Evolutionary conservation across 805 yeast species (phyloP), one percentile per base, ranked within the genome.

Genomic region (Brettanomyces sp.): DNA sequence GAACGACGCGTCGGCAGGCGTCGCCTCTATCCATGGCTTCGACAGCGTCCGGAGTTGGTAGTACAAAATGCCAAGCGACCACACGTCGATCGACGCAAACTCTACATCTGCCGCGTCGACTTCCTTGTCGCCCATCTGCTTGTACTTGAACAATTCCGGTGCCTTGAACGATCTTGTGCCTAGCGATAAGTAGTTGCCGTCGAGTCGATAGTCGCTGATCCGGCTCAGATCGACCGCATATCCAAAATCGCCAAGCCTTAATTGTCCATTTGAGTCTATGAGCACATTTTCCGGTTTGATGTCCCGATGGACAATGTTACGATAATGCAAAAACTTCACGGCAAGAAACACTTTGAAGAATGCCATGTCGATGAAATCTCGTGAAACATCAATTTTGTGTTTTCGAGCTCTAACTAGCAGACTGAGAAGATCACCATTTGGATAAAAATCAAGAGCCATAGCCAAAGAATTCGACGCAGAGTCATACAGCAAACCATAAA

Each of bases 131-230:
- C 42, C 32, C 5, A 44, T 39, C 5, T 43, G 43, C 23, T 35
- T 39, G 11, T 44, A 54, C 4, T 24, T 42, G 43, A 51, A 71
- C 30, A 75, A 49, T 52, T 77, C 82, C 0, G 82, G 82, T 0
- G 81, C 73, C 52, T 74, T 77, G 59, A 74, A 77, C 5, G 77
- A 69, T 23, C 65, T 65, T 1, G 82, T 77, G 2, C 82, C 82
- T 49, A 73, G 59, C 39, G 53, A 60, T 11, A 70, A 45, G 28
- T 55, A 55, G 8, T 50, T 52, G 21, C 52, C 50, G 1, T 50
- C 44, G 8, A 57, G 25, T 3, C 52, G 54, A 44, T 60, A 56
- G 28, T 42, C 13, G 9, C 49, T 49, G 1, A 59, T 24, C 6
- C 55, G 45, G 30, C 52, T 48, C 32, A 69, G 53, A 51, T 71